Conservation (phyloP, 495 filamentous ascomycete genomes). For the Neurospora sp. region DNA sequence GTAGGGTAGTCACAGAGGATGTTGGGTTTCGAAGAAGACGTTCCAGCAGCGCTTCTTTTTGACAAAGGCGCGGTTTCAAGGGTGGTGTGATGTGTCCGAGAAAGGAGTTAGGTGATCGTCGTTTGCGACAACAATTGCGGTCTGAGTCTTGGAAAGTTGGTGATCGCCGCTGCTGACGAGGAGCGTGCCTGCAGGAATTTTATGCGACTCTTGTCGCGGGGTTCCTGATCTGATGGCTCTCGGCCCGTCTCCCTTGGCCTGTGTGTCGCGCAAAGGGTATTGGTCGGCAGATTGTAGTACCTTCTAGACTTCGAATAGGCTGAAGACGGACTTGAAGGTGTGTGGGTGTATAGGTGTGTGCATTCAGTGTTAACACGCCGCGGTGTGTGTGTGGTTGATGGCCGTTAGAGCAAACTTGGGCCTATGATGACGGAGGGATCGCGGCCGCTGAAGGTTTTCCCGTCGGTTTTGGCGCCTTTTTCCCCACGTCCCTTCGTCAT, state of each 20-base stretch:
- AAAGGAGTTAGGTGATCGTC: not conserved
- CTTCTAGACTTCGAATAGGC: not conserved
- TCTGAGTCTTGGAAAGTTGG: not conserved
- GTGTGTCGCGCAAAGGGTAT: not conserved
- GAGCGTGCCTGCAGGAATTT: not conserved
- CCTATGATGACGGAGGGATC: not conserved
- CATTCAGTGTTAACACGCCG: not conserved
- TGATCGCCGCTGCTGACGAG: not conserved
- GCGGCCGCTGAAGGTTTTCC: not conserved
- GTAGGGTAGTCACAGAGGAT: not conserved
- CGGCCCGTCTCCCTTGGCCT: not conserved
- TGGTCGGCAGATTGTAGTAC: not conserved
- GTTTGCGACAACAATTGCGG: not conserved
- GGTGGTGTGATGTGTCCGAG: not conserved
- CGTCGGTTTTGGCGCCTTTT: not conserved
- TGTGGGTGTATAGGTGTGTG: not conserved
- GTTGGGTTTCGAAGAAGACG: not conserved
- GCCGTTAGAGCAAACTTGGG: not conserved
- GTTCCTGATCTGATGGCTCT: not conserved
- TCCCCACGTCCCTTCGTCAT: not conserved
- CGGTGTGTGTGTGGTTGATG: not conserved
- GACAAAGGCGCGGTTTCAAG: not conserved
- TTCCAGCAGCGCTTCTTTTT: not conserved
- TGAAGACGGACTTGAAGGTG: not conserved
- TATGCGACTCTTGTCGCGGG: not conserved